Base-by-base conservation (phyloP, 2,329 filamentous ascomycete genomes). In the Epicoccum nigrum region DNA sequence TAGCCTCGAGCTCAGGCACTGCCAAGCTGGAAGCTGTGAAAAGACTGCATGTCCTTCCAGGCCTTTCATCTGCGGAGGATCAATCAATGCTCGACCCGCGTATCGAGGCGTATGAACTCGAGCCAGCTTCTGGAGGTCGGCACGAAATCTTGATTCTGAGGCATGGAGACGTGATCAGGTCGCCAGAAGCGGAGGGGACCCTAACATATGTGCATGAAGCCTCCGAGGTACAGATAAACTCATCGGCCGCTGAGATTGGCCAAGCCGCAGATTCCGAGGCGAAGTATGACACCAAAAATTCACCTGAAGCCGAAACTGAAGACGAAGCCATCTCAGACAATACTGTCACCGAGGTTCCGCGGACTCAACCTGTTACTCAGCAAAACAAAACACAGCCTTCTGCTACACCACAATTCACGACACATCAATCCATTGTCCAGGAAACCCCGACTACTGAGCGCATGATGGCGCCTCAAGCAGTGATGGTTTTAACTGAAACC, bases 141-240 rank as follows among this genome's bases (percentile, higher is more conserved):
- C 42, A 42, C 4, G 69, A 73, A 43, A 54, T 67, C 12, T 56
- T 72, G 1, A 49, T 73, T 3, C 50, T 73, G 27, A 64, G 70
- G 6, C 51, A 65, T 33, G 56, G 54, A 17, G 70, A 73, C 35
- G 32, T 45, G 2, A 56, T 73, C 13, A 47, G 23, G n/a, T 59
- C 62, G 6, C 21, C 60, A 2, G 48, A 21, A 4, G n/a, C 43
- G 2, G n/a, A 20, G 8, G 28, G 31, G 20, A 41, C 15, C 34
- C 19, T 73, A 5, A 56, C 23, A 7, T 63, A 65, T 31, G 39
- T 25, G 3, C 67, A 59, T 57, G 48, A 52, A 16, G 35, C 55
- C 4, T 46, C 63, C 0, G 60, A 70, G 43, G 54, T 70, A 12
- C 68, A 71, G 45, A 69, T 72, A 27, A 64, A 64, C 27, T 70